phyloP scores from a whole-genome alignment of 2,329 filamentous ascomycete species.

The Monilinia fructicola region DNA sequence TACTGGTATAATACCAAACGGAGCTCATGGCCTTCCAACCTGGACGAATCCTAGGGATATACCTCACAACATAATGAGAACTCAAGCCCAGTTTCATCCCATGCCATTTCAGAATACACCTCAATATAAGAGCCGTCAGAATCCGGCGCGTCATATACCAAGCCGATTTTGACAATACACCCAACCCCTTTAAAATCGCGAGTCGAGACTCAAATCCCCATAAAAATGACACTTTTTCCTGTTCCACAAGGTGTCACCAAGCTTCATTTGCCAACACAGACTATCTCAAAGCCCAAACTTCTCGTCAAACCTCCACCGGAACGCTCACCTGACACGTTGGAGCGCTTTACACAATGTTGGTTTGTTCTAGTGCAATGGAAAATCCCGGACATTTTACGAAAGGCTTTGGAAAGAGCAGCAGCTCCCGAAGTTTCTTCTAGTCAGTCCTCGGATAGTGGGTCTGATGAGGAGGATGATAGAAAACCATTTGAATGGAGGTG shows the following conservation, averaged over 20 bases:
- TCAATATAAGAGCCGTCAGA: slow-evolving; percentile 32
- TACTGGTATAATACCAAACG: slow-evolving; percentile 37
- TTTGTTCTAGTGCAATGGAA: slow-evolving; percentile 90
- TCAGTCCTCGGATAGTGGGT: slow-evolving; percentile 30
- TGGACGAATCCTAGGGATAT: slow-evolving; percentile 43
- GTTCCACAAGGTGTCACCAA: slow-evolving; percentile 74
- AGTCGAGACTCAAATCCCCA: slow-evolving; percentile 94
- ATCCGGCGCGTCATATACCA: slow-evolving; percentile 33
- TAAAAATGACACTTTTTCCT: slow-evolving; percentile 75
- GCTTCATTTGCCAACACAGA: slow-evolving; percentile 83
- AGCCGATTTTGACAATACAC: slow-evolving; percentile 56
- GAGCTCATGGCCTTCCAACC: slow-evolving; percentile 30
- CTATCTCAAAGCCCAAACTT: slow-evolving; percentile 91
- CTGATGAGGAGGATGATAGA: slow-evolving; percentile 51
- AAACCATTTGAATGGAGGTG: slow-evolving; percentile 84
- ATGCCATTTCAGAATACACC: slow-evolving; percentile 31
- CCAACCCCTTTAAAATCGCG: slow-evolving; percentile 78
- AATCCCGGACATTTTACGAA: slow-evolving; percentile 63
- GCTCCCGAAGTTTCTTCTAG: slow-evolving; percentile 35
- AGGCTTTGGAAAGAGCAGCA: slow-evolving; percentile 53
- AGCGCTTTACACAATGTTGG: slow-evolving; percentile 74
- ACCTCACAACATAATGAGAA: slow-evolving; percentile 28
- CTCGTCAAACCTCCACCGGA: slow-evolving; percentile 70
- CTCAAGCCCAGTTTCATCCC: slow-evolving; percentile 24
- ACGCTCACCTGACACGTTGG: slow-evolving; percentile 70